Evolutionary conservation across 768 basidiomycete genomes (phyloP), one percentile per base, ranked within the genome.

Genomic region (Trametes villosa): DNA sequence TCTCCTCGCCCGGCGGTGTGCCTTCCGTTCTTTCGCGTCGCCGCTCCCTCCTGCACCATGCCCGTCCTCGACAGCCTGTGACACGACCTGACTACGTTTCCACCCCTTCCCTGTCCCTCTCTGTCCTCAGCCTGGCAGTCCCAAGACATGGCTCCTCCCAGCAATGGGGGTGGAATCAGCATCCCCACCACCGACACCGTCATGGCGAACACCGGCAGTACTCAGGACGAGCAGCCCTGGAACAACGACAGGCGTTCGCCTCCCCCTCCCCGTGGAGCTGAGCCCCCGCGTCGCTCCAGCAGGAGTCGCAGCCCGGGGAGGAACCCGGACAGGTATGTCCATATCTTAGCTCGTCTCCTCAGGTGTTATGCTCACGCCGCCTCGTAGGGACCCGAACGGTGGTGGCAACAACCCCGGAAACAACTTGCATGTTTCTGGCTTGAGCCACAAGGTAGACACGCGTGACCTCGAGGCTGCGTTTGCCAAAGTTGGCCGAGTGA

Each of bases 401-500:
- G 80, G 77, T 44, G 72, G 71, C 40, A 72, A 67, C 63, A 88
- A 87, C 79, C 80, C 82, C 3, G 86, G 86, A 26, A 87, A 86
- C 77, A 87, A 87, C 74, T 73, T 87, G 29, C 86, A 87, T 71
- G 83, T 87, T 62, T 84, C 83, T 44, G 79, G 84, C 29, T 74
- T 87, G 56, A 79, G 86, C 59, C 77, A 78, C 72, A 81, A 79
- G 55, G 81, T 87, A 58, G 94, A 94, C 69, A 91, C 90, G 34
- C 86, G 90, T 55, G 89, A 93, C 67, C 88, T 99, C 56, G 94
- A 97, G 75, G 84, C 86, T 15, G 85, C 86, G 9, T 99, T 99
- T 72, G 81, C 85, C 62, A 96, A 95, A 76, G 85, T 88, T 75
- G 97, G 97, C 57, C 81, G 88, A 68, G 93, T 93, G n/a, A n/a